These are phyloP conservation scores for Magnaporthiopsis poae DNA, from an alignment of 2,329 filamentous ascomycete species.

Conservation along the genomic window DNA sequence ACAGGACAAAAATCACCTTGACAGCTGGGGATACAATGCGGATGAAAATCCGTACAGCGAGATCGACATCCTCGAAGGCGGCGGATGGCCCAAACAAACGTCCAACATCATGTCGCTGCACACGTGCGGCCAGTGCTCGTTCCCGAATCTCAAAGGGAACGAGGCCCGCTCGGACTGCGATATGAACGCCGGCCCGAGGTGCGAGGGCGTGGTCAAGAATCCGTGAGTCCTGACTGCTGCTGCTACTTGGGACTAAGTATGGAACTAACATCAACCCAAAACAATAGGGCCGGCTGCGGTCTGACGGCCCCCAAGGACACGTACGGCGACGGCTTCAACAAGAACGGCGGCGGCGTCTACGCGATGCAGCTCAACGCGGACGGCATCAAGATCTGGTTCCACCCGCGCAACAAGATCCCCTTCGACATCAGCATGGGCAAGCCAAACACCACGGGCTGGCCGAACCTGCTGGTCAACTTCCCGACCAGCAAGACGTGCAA, in stretches of 20 bases:
- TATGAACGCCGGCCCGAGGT: constrained; percentile 12
- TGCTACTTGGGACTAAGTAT: no score
- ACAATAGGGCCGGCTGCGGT: constrained; percentile 16
- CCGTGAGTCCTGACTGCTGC: not conserved
- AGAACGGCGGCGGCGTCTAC: constrained; percentile 32
- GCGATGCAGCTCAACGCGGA: constrained; percentile 29
- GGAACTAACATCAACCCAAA: not conserved
- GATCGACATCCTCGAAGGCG: constrained; percentile 46
- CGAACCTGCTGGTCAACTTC: constrained; percentile 29
- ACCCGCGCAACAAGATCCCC: constrained; percentile 28
- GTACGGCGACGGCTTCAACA: constrained; percentile 42
- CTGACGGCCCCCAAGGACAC: constrained; percentile 14
- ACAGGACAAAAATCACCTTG: no score
- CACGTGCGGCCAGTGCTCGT: constrained; percentile 33
- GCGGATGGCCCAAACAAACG: constrained; percentile 27
- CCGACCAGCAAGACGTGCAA: constrained; percentile 34
- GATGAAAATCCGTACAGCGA: constrained; percentile 40
- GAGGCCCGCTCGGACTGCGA: constrained; percentile 14
- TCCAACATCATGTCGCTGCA: constrained; percentile 38
- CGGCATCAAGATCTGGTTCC: constrained; percentile 37
- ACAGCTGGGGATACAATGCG: constrained; percentile 19
- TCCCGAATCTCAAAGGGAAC: constrained; percentile 18
- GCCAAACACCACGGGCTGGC: constrained; percentile 32
- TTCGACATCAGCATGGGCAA: constrained; percentile 27
- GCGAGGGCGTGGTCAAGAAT: constrained; percentile 6